Evolutionary conservation across 148 eudicot genomes (phyloP), one percentile per base, ranked within the genome.

Genomic region (Silene latifolia): DNA sequence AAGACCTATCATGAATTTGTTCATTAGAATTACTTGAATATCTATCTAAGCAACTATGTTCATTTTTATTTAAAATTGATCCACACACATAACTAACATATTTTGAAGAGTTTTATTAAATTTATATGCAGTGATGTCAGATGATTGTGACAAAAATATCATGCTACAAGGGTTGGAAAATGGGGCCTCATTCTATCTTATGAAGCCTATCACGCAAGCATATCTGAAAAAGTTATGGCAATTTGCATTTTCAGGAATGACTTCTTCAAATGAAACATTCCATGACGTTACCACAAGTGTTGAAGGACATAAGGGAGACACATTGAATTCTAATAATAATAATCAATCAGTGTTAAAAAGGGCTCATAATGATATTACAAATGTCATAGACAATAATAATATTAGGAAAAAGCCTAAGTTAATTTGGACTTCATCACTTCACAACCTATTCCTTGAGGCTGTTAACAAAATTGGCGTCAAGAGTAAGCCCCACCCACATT

Each of bases 121-220:
- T 72, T 32, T 63, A 8, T 15, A 35, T 76, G 69, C 84, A 90
- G 96, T 90, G 59, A 87, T 90, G 90, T 90, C 91, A 44, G 85
- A 71, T 7, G 89, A 90, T 68, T 47, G 24, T 27, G 27, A 83
- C 72, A 81, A 76, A 39, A 66, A 54, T 23, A 69, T 82, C 11
- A 79, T 80, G 73, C 18, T 60, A 17, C 62, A 77, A 67, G 89
- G 85, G 8, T 44, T 88, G 7, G 72, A 87, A 25, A 76, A 46
- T 32, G 96, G 89, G 2, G 96, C 88, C 61, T 78, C 75, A 21
- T 79, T 78, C 77, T 88, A 84, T 78, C 57, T 88, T 27, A 61
- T 76, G 63, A 90, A 90, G 77, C 96, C 92, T 0, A 67, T 88
- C 5, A 24, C 75, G 54, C 59, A 75, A n/a, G 39, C 80, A 15